Conservation (phyloP, 257 asterid species). For the Verbascum thapsus region DNA sequence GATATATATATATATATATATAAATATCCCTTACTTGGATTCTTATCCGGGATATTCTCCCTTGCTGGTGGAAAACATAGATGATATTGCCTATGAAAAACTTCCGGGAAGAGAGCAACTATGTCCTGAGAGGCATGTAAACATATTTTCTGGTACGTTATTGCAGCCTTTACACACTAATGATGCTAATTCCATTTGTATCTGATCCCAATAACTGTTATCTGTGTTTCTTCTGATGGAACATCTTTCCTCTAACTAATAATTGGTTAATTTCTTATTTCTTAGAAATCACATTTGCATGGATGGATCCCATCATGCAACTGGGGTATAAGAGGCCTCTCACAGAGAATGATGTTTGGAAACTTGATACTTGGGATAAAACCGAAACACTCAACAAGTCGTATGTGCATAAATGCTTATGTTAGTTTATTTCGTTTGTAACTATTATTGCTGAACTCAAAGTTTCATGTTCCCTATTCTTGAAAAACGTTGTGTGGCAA, state of each 20-base stretch:
- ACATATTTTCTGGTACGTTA: conserved; percentile 73
- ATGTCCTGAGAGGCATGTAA: conserved; percentile 89
- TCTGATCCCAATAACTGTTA: too few relatives aligned
- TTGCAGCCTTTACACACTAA: conserved; percentile 18
- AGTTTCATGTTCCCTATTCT: conserved; percentile 1
- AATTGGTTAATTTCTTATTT: conserved; percentile 25
- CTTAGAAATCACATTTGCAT: conserved; percentile 62
- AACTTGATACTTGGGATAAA: conserved; percentile 89
- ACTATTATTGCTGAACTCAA: not conserved
- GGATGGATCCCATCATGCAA: conserved; percentile 89
- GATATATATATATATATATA: too few relatives aligned
- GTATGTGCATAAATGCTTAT: conserved; percentile 46
- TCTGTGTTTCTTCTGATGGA: not conserved
- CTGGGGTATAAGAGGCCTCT: conserved; percentile 90
- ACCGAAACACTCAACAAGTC: conserved; percentile 79
- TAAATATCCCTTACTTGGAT: conserved; percentile 80
- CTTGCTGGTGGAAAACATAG: conserved; percentile 53
- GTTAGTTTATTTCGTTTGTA: too few relatives aligned
- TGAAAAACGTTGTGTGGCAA: not conserved
- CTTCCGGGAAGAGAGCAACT: conserved; percentile 84
- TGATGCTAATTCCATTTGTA: conserved; percentile 14
- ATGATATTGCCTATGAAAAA: conserved; percentile 72
- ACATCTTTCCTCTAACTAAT: too few relatives aligned
- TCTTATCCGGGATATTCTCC: conserved; percentile 88
- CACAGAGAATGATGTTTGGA: conserved; percentile 97